Base-by-base conservation (phyloP, 176 grass and related monocot genomes). In the Elymus sibiricus region DNA sequence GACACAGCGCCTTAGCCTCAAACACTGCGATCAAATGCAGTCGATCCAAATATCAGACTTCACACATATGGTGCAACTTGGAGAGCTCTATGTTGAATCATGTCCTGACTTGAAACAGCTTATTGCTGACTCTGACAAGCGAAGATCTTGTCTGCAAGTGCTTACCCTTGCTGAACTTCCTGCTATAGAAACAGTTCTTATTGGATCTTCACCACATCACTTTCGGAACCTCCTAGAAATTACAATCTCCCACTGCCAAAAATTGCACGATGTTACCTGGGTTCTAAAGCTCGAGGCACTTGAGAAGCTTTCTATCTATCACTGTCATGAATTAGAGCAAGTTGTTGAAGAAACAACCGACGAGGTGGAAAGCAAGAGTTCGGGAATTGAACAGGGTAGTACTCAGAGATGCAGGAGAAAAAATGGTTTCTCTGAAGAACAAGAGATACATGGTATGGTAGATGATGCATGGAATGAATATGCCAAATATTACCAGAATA, bases 1-100 rank as follows among this genome's bases (percentile, higher is more conserved):
- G 15, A 94, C 90, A 70, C 84, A 63, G 0, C 25, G 63, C 21
- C 74, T 94, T 76, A 90, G 90, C 61, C 76, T 94, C 35, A 90
- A 76, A 70, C 78, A 86, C 11, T 94, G 92, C 27, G 13, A 38
- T 63, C 21, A 70, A 22, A 92, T 91, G 89, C 38, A 87, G 61
- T 79, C 71, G 1, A 89, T 94, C 26, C 84, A 87, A 56, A 80
- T 87, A 83, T 85, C 83, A 14, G 90, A 87, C 39, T 86, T 92
- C 43, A 90, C 31, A 22, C 64, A 90, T 62, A 90, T 92, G 87
- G 74, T 37, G 77, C 82, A 90, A 76, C 90, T 94, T 67, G 19
- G 64, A 79, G 93, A 94, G 68, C 87, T 92, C 49, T 85, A 90
- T 72, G 84, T 94, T 64, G 85, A 92, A 74, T 88, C 74, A 42